Conservation (phyloP, 176 grass and related monocot species). For the barley (Hordeum vulgare) region DNA sequence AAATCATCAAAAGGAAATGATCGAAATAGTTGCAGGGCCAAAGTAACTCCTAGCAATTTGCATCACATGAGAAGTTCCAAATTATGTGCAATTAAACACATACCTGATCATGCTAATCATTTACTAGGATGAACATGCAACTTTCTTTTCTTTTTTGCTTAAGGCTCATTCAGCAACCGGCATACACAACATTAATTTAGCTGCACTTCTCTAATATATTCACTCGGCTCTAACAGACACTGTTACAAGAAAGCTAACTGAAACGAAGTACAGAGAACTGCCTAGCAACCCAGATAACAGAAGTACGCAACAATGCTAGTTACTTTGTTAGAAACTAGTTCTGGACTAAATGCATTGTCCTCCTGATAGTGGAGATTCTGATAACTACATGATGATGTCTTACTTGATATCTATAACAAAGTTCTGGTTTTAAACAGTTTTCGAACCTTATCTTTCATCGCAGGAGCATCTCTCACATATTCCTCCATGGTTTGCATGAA, state of each 20-base stretch:
- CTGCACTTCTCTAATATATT: neutral
- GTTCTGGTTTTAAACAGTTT: neutral
- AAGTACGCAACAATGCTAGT: neutral
- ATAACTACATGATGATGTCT: neutral
- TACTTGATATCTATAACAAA: neutral
- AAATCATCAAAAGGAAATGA: neutral
- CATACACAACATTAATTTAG: conserved; percentile 5
- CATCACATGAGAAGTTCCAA: neutral
- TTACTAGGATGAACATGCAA: neutral
- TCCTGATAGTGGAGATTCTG: neutral
- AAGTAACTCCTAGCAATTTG: neutral
- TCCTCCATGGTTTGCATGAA: conserved; percentile 96
- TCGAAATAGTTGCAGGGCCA: neutral
- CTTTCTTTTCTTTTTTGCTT: neutral
- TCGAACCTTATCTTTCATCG: conserved; percentile 64
- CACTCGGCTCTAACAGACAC: neutral
- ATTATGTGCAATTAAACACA: neutral
- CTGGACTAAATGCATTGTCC: neutral
- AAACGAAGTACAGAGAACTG: neutral
- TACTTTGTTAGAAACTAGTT: neutral
- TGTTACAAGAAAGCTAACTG: neutral
- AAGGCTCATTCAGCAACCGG: neutral
- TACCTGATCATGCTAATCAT: neutral
- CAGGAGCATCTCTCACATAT: conserved; percentile 83
- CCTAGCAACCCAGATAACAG: neutral